Percentiles rank a stretch among this genome's conserved stretches.
Evolutionary conservation across 352 stramenopile species (phyloP).

Genomic region (Phytophthora foliorum): DNA sequence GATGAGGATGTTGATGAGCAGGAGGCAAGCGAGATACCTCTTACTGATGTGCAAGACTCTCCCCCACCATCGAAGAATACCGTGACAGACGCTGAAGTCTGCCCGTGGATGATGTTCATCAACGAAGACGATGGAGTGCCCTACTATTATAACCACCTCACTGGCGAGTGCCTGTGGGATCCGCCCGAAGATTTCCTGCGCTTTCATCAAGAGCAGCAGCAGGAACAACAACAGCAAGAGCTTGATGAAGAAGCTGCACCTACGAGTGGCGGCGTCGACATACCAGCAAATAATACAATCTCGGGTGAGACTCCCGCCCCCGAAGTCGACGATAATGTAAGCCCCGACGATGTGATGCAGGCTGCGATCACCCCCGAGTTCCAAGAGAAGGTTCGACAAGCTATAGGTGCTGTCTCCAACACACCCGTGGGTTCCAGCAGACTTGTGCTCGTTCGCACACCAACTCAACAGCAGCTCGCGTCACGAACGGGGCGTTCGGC

Average conservation of each 20-base stretch:
- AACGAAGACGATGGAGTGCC: slow-evolving; percentile 69
- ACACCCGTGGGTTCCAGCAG: slow-evolving; percentile 55
- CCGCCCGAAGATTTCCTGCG: slow-evolving; percentile 59
- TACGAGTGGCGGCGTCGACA: background rate
- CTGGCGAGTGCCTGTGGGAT: slow-evolving; percentile 74
- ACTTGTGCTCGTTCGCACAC: slow-evolving; percentile 51
- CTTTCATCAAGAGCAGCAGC: slow-evolving; percentile 44
- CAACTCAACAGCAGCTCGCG: slow-evolving; percentile 39
- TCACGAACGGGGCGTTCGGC: slow-evolving; percentile 13
- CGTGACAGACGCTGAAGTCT: slow-evolving; percentile 8
- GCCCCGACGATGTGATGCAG: background rate
- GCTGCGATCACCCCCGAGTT: slow-evolving; percentile 53
- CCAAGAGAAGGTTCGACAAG: slow-evolving; percentile 62
- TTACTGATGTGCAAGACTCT: background rate
- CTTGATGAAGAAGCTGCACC: background rate
- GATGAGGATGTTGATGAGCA: slow-evolving; percentile 13
- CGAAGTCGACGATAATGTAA: slow-evolving; percentile 9
- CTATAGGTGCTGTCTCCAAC: slow-evolving; percentile 55
- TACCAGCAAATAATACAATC: background rate
- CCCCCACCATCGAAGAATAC: background rate
- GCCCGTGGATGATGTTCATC: slow-evolving; percentile 75
- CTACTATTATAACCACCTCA: slow-evolving; percentile 80
- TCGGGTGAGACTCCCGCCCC: background rate
- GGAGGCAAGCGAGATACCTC: background rate
- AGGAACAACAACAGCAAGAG: slow-evolving; percentile 10